Evolutionary conservation across 2,329 filamentous ascomycete genomes (phyloP), one percentile per base, ranked within the genome.

Genomic region (Dendrostoma leiphaemia): DNA sequence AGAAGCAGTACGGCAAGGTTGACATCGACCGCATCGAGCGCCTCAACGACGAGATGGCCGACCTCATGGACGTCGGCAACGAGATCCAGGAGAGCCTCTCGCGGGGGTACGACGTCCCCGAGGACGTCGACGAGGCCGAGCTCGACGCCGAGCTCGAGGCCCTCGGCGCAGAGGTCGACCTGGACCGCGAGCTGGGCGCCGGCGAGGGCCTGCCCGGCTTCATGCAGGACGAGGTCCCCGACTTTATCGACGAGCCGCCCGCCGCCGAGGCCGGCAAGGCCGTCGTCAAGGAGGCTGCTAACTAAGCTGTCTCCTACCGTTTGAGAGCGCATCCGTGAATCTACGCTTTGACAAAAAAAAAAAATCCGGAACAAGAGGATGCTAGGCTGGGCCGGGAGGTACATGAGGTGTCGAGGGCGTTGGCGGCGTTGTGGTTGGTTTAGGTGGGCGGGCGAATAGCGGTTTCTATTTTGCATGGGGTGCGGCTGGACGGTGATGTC

Each of bases 11-110:
- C 68, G 93, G 93, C 63, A 97, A 97, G 78, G 89, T 99, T 61
- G 89, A 99, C 67, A 88, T 99, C 51, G 94, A 97, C 73, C 91
- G 96, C 80, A 97, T 99, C 64, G 94, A 99, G 80, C 81, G 88
- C 62, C 83, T 99, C 80, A 93, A 99, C 81, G 94, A 99, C 69
- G 93, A 99, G 75, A 97, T 99, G 94, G 92, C 92, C 6, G 94
- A 99, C 73, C 71, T 99, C 64, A 90, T 99, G 84, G 94, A 99
- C 67, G 87, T 97, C 58, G 93, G 94, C 3, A 97, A 97, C 71
- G 94, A 99, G 72, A 99, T 99, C 56, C 91, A 99, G 74, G 94
- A 97, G 75, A 92, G 89, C 61, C 88, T 99, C 54, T 88, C 89
- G 57, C 75, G 94, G 60, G 90, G 89, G 62, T 99, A 99, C 71